Base-by-base conservation (phyloP, 352 stramenopile genomes). In the Globisporangium nagaii region DNA sequence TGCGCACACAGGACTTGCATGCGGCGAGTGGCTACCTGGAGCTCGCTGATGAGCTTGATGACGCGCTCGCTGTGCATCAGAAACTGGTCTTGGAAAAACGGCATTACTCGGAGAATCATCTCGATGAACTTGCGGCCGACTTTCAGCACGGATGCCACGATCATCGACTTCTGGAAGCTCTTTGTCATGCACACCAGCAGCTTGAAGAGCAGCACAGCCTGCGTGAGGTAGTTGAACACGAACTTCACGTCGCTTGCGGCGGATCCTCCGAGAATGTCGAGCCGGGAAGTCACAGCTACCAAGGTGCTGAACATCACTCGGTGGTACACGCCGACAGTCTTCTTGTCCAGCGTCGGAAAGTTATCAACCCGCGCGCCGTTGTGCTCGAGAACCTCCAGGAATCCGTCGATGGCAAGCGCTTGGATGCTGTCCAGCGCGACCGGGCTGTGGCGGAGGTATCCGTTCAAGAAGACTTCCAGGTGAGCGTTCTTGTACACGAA, bases 1-100 rank as follows among this genome's bases (percentile, higher is more conserved):
- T 88, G 77, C 0, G 73, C 73, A 41, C 77, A 88, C 0, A 88
- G 56, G 4, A 84, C 68, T 43, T 88, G 77, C 55, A 88, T 79
- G 10, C 74, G 66, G 7, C 77, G 61, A 2, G 77, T 88, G 2
- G 74, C 74, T 2, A 82, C 71, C 56, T 88, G 77, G 7, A 88
- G 64, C 15, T 83, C 68, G 7, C 60, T 62, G 36, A 88, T 70
- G 12, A 79, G 62, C 44, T 71, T 79, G 41, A 88, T 62, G 17
- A 88, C 60, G 15, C 54, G 51, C n/a, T 75, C 65, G n/a, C 56
- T 81, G 48, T 86, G 55, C 10, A 50, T 4, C 6, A 69, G 45
- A 32, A 88, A 86, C 15, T 88, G 70, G 11, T 45, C 25, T 31
- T 86, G 65, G 28, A 88, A 65, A 39, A 82, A 84, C 19, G 75